Evolutionary conservation across 768 basidiomycete species (phyloP).

Genomic region (Xerocomellus intermedius): DNA sequence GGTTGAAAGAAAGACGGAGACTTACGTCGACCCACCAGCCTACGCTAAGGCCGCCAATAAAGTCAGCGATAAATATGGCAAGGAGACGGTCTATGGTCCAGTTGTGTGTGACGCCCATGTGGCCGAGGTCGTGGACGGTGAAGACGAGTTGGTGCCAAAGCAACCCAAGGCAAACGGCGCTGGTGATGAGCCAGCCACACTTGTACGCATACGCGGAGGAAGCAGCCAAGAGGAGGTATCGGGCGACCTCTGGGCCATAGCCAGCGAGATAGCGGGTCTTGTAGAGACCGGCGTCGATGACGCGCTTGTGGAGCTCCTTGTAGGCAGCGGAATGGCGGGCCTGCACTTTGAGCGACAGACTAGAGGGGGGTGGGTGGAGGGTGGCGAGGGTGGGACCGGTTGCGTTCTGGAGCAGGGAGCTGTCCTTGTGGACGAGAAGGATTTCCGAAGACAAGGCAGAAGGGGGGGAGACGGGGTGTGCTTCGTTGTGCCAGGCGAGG

Average conservation of each 20-base stretch:
- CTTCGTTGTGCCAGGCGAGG: constrained; percentile 62
- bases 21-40: constrained; percentile 98
- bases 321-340: constrained; percentile 74
- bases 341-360: constrained; percentile 57
- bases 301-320: constrained; percentile 69
- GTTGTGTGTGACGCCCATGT: constrained; percentile 88
- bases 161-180: constrained; percentile 80
- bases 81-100: constrained; percentile 80
- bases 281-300: constrained; percentile 82
- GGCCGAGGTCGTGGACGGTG: constrained; percentile 90
- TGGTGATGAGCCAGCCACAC: constrained; percentile 63
- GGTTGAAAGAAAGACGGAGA: constrained; percentile 21
- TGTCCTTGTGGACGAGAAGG: constrained; percentile 55
- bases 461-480: constrained; percentile 40
- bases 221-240: constrained; percentile 66
- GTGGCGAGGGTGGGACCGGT: constrained; percentile 42
- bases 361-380: constrained; percentile 52
- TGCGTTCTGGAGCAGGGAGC: constrained; percentile 20
- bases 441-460: constrained; percentile 50
- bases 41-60: constrained; percentile 88
- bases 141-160: constrained; percentile 97
- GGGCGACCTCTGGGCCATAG: constrained; percentile 84
- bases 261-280: constrained; percentile 78
- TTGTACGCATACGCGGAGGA: constrained; percentile 61
- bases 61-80: constrained; percentile 78